Conservation (phyloP, 2,329 filamentous ascomycete genomes). For the Calycina marina region DNA sequence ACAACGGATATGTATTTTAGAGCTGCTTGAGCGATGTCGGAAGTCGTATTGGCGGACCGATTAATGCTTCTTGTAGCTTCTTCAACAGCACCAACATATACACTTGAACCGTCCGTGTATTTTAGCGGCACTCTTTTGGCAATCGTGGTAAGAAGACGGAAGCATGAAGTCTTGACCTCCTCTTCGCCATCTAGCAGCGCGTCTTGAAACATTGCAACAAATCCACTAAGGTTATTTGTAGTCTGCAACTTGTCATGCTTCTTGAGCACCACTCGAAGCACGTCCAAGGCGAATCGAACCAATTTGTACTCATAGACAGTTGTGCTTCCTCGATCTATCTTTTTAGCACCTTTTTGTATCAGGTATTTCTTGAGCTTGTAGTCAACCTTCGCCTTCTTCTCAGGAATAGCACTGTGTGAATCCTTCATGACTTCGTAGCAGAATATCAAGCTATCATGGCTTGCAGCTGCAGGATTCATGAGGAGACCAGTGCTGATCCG, state of each 20-base stretch:
- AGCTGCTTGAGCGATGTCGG: conserved; percentile 74
- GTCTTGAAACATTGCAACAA: conserved; percentile 81
- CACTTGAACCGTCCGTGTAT: conserved; percentile 45
- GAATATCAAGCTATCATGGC: conserved; percentile 75
- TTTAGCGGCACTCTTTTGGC: conserved; percentile 63
- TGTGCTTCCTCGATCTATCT: conserved; percentile 58
- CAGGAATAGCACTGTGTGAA: conserved; percentile 51
- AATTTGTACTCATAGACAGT: conserved; percentile 80
- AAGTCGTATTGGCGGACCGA: conserved; percentile 60
- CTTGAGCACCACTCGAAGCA: conserved; percentile 71
- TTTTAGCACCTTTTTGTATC: conserved; percentile 65
- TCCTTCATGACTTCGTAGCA: conserved; percentile 90
- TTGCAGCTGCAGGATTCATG: conserved; percentile 65
- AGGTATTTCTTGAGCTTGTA: conserved; percentile 58
- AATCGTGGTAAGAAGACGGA: conserved; percentile 73
- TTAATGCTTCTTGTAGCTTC: conserved; percentile 76
- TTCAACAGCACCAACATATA: conserved; percentile 64
- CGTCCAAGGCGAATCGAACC: conserved; percentile 72
- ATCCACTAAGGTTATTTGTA: conserved; percentile 64
- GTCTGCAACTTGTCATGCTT: conserved; percentile 75
- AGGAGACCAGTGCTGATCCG: conserved; percentile 73
- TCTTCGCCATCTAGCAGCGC: conserved; percentile 73
- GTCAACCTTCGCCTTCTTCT: conserved; percentile 40
- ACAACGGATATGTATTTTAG: conserved; percentile 79
- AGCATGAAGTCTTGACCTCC: conserved; percentile 78